A percentile compares a stretch with the other conserved stretches of the same genome.
Conservation (phyloP, 2,329 filamentous ascomycete species). For the Penicillium crustosum region DNA sequence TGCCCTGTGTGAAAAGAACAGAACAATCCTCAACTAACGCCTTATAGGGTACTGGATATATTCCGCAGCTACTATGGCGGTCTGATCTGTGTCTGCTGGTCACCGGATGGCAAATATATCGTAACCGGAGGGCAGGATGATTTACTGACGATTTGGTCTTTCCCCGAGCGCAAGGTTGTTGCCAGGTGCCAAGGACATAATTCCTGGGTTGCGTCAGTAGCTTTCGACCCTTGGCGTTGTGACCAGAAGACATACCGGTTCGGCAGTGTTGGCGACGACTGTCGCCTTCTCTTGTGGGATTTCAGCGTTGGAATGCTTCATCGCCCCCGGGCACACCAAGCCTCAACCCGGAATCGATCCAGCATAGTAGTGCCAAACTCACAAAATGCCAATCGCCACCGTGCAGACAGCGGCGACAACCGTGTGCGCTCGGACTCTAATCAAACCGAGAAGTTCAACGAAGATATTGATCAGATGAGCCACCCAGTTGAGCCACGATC, state of each 20-base stretch:
- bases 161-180: constrained; percentile 78
- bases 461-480: constrained; percentile 58
- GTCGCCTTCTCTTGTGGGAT: constrained; percentile 88
- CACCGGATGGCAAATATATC: constrained; percentile 92
- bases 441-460: constrained; percentile 49
- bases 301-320: constrained; percentile 97
- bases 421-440: constrained; percentile 71
- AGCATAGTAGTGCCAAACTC: constrained; percentile 33
- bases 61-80: constrained; percentile 93
- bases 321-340: constrained; percentile 68
- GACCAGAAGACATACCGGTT: constrained; percentile 95
- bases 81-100: constrained; percentile 93
- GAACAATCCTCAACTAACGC: constrained; percentile 9
- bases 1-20: not conserved
- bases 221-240: constrained; percentile 95
- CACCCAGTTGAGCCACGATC: constrained; percentile 84
- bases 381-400: constrained; percentile 53
- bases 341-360: constrained; percentile 40
- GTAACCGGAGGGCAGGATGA: constrained; percentile 96
- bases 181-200: constrained; percentile 93
- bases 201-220: constrained; percentile 90
- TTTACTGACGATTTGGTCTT: constrained; percentile 91
- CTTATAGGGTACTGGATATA: constrained; percentile 74
- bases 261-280: constrained; percentile 93
- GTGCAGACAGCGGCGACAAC: constrained; percentile 61